phyloP scores from a whole-genome alignment of 169 alveolate genomes.

The Perkinsus olseni region DNA sequence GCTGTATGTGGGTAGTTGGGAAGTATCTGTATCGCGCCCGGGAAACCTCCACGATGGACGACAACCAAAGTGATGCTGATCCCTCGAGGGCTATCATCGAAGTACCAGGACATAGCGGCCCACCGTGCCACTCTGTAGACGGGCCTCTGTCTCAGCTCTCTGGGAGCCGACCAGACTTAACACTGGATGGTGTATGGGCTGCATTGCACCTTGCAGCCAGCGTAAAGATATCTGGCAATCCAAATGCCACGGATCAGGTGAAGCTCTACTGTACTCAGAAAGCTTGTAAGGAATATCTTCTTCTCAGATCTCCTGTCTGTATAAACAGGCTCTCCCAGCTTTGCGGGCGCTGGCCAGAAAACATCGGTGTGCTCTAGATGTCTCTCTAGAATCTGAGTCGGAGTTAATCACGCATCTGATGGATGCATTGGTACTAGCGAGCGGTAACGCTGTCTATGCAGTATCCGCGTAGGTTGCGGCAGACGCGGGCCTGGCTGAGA shows the following conservation, averaged over 20 bases:
- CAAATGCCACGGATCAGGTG: background rate
- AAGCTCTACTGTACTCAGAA: background rate
- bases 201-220: background rate
- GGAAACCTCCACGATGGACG: background rate
- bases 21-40: background rate
- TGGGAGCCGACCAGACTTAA: background rate
- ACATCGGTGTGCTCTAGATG: background rate
- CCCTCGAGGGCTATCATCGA: background rate
- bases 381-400: background rate
- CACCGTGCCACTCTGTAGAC: background rate
- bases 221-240: background rate
- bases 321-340: background rate
- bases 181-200: background rate
- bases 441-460: background rate
- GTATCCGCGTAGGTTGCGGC: background rate
- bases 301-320: background rate
- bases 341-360: background rate
- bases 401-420: background rate
- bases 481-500: background rate
- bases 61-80: too few relatives aligned
- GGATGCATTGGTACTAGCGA: background rate
- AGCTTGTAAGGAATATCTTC: background rate
- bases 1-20: background rate
- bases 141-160: background rate
- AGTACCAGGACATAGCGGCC: background rate